phyloP scores from a whole-genome alignment of 257 asterid genomes.

The Solanum sitiens region DNA sequence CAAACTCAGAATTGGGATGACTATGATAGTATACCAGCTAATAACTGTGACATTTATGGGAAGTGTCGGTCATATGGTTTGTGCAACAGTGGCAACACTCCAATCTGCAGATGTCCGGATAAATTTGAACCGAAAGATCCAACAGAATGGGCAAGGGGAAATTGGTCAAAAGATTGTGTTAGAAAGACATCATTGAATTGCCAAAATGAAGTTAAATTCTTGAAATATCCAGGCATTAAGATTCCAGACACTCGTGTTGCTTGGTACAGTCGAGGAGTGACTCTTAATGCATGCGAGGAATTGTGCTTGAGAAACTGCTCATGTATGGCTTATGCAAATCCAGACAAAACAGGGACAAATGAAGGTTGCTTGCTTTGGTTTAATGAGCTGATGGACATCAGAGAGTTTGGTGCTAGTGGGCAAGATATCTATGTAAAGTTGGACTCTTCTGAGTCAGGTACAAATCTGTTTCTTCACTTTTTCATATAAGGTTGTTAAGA shows the following conservation, averaged over 20 bases:
- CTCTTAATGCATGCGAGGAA: slow-evolving; percentile 2
- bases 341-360: neutral
- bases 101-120: slow-evolving; percentile 14
- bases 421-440: neutral
- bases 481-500: neutral
- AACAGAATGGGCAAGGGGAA: slow-evolving; percentile 20
- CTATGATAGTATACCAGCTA: neutral
- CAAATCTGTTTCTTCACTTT: neutral
- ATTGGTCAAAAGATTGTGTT: slow-evolving; percentile 23
- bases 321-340: neutral
- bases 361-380: neutral
- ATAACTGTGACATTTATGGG: slow-evolving; percentile 21
- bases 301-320: neutral
- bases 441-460: neutral
- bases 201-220: slow-evolving; percentile 9
- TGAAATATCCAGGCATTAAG: slow-evolving; percentile 10
- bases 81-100: slow-evolving; percentile 4
- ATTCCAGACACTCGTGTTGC: slow-evolving; percentile 17
- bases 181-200: slow-evolving; percentile 15
- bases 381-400: neutral
- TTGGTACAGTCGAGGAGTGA: slow-evolving; percentile 1
- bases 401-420: neutral
- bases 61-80: slow-evolving; percentile 18
- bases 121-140: slow-evolving; percentile 20
- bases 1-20: slow-evolving; percentile 7